These are phyloP conservation scores for Oryza brachyantha DNA, from an alignment of 176 grass and related monocot species.

Conservation along the genomic window DNA sequence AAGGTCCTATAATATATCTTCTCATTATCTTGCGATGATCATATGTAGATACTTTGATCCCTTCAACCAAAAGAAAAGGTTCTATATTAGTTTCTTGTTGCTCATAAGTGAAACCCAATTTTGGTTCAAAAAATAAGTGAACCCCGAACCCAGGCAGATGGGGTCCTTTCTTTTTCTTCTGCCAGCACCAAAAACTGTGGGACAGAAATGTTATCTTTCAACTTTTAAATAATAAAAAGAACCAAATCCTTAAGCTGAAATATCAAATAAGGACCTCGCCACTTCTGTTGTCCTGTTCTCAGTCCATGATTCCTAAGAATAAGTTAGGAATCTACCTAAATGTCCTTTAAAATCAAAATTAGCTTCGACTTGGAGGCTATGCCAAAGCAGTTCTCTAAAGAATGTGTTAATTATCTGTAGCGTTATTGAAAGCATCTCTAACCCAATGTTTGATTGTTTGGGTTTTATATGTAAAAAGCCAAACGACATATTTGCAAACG, in stretches of 20 bases:
- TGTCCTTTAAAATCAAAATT: too few relatives aligned
- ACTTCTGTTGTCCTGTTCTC: too few relatives aligned
- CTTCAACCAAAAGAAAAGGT: neutral
- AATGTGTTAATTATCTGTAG: neutral
- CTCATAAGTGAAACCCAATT: neutral
- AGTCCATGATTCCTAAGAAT: too few relatives aligned
- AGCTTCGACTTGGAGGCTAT: too few relatives aligned
- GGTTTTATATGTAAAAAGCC: too few relatives aligned
- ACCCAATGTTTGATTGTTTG: too few relatives aligned
- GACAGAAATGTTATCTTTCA: neutral
- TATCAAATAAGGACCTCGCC: neutral
- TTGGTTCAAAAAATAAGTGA: too few relatives aligned
- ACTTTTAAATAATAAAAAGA: neutral
- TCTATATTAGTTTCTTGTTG: too few relatives aligned
- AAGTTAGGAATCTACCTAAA: too few relatives aligned
- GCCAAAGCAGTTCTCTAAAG: neutral
- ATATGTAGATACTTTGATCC: neutral
- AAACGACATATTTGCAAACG: too few relatives aligned
- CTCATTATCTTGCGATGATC: too few relatives aligned
- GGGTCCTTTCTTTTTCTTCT: neutral
- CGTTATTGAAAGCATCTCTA: neutral
- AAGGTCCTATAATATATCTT: neutral
- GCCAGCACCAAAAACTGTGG: neutral
- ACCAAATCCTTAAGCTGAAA: neutral
- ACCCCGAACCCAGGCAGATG: neutral